phyloP scores from a whole-genome alignment of 2,329 filamentous ascomycete species.

The Colletotrichum australisinense region DNA sequence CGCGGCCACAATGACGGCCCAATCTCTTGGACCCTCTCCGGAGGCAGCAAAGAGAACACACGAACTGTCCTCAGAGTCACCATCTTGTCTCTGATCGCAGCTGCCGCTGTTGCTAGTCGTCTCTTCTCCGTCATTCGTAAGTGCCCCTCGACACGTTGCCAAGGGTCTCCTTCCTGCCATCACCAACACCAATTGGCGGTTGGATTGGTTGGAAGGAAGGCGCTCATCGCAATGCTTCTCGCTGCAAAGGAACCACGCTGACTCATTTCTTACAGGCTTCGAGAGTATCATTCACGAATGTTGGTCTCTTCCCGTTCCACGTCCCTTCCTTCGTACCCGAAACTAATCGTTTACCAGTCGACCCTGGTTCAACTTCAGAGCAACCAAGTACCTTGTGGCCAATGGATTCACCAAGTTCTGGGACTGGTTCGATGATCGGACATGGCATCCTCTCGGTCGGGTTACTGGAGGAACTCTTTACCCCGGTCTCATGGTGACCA shows the following conservation, averaged over 20 bases:
- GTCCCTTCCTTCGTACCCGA: slow-evolving; percentile 7
- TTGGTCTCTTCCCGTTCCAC: slow-evolving; percentile 61
- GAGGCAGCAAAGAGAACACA: slow-evolving; percentile 84
- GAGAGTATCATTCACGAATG: slow-evolving; percentile 99
- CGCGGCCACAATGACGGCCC: slow-evolving; percentile 57
- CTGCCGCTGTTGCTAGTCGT: slow-evolving; percentile 89
- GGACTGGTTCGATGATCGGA: slow-evolving; percentile 99
- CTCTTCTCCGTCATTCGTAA: slow-evolving; percentile 98
- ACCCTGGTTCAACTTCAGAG: slow-evolving; percentile 99
- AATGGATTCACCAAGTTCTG: slow-evolving; percentile 99
- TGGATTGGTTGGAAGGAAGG: not conserved
- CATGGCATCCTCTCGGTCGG: slow-evolving; percentile 98
- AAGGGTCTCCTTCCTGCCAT: not conserved
- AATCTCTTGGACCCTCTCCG: slow-evolving; percentile 70
- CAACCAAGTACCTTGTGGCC: slow-evolving; percentile 96
- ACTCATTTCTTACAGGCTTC: slow-evolving; percentile 71
- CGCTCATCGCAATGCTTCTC: not conserved
- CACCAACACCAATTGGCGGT: slow-evolving; percentile 17
- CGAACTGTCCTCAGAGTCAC: slow-evolving; percentile 87
- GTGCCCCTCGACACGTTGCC: slow-evolving; percentile 49
- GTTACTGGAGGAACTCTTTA: slow-evolving; percentile 99
- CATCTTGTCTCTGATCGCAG: slow-evolving; percentile 92
- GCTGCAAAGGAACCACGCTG: slow-evolving; percentile 41
- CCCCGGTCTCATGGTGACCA: slow-evolving; percentile 98
- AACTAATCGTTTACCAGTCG: slow-evolving; percentile 71